phyloP scores from a whole-genome alignment of 2,329 filamentous ascomycete genomes.

The Aureobasidium sp. region DNA sequence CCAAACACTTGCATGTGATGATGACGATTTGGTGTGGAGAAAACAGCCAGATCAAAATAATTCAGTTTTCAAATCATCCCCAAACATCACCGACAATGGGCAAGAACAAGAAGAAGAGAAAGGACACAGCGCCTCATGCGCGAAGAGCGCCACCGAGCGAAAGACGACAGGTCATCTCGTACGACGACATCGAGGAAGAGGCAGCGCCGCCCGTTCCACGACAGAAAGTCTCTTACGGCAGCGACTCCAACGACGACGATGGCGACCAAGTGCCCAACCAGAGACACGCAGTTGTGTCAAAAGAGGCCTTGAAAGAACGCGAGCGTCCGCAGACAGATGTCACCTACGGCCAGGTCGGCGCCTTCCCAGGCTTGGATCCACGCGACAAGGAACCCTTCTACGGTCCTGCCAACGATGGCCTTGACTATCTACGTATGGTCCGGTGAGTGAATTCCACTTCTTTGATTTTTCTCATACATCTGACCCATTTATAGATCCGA shows the following conservation, averaged over 20 bases:
- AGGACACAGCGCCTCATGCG: constrained; percentile 39
- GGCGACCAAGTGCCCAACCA: background rate
- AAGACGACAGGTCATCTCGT: constrained; percentile 16
- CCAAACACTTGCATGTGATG: background rate
- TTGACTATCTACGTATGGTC: constrained; percentile 65
- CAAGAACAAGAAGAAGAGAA: constrained; percentile 18
- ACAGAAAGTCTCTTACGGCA: constrained; percentile 16
- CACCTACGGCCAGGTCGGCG: constrained; percentile 64
- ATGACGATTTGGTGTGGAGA: constrained; percentile 1
- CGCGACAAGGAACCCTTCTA: constrained; percentile 57
- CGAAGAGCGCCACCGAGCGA: constrained; percentile 1
- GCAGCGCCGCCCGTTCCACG: constrained; percentile 16
- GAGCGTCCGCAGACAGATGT: constrained; percentile 48
- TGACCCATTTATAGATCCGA: constrained; percentile 52
- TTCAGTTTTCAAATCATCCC: background rate
- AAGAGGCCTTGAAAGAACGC: background rate
- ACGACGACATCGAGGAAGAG: constrained; percentile 15
- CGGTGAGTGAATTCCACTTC: constrained; percentile 47
- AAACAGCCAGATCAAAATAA: background rate
- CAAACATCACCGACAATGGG: constrained; percentile 2
- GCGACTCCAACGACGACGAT: constrained; percentile 8
- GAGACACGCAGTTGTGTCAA: constrained; percentile 7
- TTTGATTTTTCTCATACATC: constrained; percentile 25
- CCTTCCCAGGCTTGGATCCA: constrained; percentile 58
- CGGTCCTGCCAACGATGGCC: constrained; percentile 57